phyloP scores from a whole-genome alignment of 2,329 filamentous ascomycete species.

The Ceratocystis lukuohia region DNA sequence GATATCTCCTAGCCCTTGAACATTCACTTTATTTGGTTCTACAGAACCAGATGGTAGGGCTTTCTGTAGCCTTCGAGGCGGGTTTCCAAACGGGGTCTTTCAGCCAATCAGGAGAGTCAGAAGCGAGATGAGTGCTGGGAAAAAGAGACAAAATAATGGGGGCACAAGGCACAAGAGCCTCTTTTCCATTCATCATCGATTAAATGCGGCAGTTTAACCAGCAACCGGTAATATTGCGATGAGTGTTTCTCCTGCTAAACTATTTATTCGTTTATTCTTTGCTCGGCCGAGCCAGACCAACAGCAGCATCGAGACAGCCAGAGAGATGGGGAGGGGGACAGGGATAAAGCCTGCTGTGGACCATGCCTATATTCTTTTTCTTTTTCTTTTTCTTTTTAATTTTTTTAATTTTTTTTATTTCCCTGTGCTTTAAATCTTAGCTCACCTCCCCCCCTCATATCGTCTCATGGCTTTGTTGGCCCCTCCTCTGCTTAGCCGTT shows the following conservation, averaged over 20 bases:
- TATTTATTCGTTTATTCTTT: not conserved
- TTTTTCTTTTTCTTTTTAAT: not conserved
- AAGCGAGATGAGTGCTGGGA: not conserved
- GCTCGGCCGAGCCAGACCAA: not conserved
- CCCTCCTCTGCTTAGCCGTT: too few relatives aligned
- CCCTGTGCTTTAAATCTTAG: not conserved
- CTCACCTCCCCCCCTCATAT: too few relatives aligned
- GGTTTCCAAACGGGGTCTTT: too few relatives aligned
- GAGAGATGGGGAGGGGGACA: not conserved
- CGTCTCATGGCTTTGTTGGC: too few relatives aligned
- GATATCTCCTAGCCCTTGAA: too few relatives aligned
- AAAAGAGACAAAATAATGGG: not conserved
- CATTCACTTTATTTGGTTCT: too few relatives aligned
- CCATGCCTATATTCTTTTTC: not conserved
- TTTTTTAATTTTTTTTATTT: not conserved
- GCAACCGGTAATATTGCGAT: not conserved
- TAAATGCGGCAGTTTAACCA: not conserved
- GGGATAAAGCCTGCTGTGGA: not conserved
- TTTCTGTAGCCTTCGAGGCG: too few relatives aligned
- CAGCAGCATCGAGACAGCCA: not conserved
- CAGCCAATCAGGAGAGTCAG: not conserved
- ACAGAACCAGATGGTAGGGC: too few relatives aligned
- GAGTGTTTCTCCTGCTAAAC: not conserved
- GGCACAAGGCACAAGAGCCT: slow-evolving; percentile 4
- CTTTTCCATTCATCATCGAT: not conserved